Evolutionary conservation across 2,329 filamentous ascomycete species (phyloP).

Genomic region (Cytospora schulzeri): DNA sequence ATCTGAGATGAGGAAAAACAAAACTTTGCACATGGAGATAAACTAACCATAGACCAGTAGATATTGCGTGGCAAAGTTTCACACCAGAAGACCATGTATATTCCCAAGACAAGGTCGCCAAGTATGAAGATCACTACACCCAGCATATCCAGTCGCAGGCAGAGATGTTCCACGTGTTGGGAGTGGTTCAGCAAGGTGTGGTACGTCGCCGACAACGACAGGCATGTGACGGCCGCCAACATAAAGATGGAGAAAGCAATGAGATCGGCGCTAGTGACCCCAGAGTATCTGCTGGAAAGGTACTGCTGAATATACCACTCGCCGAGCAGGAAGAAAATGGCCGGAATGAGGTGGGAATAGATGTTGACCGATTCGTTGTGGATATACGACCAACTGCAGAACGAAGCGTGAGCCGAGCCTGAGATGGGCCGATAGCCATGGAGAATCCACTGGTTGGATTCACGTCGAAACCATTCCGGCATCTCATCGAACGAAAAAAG

Average conservation of each 20-base stretch:
- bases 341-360: slow-evolving; percentile 45
- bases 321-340: slow-evolving; percentile 39
- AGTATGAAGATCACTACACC: slow-evolving; percentile 32
- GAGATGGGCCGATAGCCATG: slow-evolving; percentile 47
- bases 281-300: slow-evolving; percentile 30
- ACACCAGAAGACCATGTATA: slow-evolving; percentile 36
- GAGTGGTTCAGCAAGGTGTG: slow-evolving; percentile 34
- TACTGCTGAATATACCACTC: slow-evolving; percentile 33
- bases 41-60: slow-evolving; percentile 36
- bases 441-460: slow-evolving; percentile 35
- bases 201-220: slow-evolving; percentile 31
- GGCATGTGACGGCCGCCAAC: slow-evolving; percentile 29
- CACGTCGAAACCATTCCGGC: slow-evolving; percentile 32
- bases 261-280: slow-evolving; percentile 29
- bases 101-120: slow-evolving; percentile 32
- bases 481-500: slow-evolving; percentile 32
- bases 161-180: slow-evolving; percentile 29
- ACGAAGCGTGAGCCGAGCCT: slow-evolving; percentile 39
- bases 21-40: slow-evolving; percentile 10
- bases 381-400: slow-evolving; percentile 44
- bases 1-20: slow-evolving; percentile 5
- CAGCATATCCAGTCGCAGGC: slow-evolving; percentile 31
- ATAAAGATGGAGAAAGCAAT: slow-evolving; percentile 32
- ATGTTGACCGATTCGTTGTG: slow-evolving; percentile 41
- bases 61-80: slow-evolving; percentile 32